phyloP scores from a whole-genome alignment of 257 asterid genomes.

The Ballota nigra region DNA sequence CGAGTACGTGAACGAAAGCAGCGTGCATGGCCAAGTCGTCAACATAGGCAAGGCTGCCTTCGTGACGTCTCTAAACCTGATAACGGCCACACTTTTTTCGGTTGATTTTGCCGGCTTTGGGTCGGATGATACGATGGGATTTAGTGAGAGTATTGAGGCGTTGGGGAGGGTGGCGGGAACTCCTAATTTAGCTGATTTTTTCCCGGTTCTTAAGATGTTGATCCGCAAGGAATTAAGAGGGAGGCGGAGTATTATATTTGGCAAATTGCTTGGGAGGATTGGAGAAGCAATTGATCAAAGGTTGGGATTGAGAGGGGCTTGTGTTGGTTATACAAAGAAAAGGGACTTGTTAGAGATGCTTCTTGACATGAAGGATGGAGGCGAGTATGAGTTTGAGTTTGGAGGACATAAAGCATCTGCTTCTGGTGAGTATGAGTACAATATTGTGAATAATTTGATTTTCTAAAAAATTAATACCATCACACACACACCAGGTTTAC shows the following conservation, averaged over 20 bases:
- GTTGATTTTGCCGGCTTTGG: slow-evolving; percentile 15
- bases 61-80: slow-evolving; percentile 26
- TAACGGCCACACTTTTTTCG: slow-evolving; percentile 23
- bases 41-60: slow-evolving; percentile 23
- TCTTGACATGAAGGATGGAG: not conserved
- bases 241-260: not conserved
- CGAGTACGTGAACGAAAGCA: slow-evolving; percentile 5
- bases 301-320: not conserved
- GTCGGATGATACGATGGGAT: slow-evolving; percentile 14
- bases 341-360: slow-evolving; percentile 23
- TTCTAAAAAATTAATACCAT: too few species aligned
- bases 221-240: slow-evolving; percentile 23
- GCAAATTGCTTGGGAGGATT: slow-evolving; percentile 4
- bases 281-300: slow-evolving; percentile 11
- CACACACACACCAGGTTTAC: too few species aligned
- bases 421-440: too few species aligned
- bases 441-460: too few species aligned
- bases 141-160: slow-evolving; percentile 15
- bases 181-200: slow-evolving; percentile 14
- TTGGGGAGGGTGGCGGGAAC: not conserved
- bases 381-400: not conserved
- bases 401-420: not conserved
- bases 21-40: not conserved
- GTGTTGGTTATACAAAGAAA: not conserved
- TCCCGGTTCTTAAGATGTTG: slow-evolving; percentile 12